Evolutionary conservation across 2,329 filamentous ascomycete genomes (phyloP), one percentile per base, ranked within the genome.

Genomic region (Teratosphaeriaceae sp.): DNA sequence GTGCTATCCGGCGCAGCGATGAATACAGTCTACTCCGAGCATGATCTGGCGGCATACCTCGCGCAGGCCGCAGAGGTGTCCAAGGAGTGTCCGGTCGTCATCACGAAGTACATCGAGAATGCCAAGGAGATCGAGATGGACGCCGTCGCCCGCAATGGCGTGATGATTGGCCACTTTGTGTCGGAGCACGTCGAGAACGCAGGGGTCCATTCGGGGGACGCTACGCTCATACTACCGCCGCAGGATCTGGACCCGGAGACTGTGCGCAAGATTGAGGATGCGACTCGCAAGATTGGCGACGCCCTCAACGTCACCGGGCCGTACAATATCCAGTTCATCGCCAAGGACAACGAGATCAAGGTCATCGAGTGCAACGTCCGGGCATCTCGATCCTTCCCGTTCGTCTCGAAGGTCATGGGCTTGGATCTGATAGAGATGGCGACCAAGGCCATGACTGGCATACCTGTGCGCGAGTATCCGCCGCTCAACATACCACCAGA

Each of bases 51-150:
- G 57, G 83, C 76, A 59, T 97, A 94, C 66, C 75, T 98, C 34
- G 79, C 85, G 52, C 90, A 97, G 68, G 92, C 92, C 42, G 86
- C 79, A 5, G 89, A 94, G 52, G 92, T 98, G 36, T 97, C 92
- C 5, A 82, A 86, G 49, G 90, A 97, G 49, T 87, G 97, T 65
- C 92, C 92, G 1, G 92, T 98, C 9, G 92, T 98, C 48, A 97
- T 98, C 60, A 97, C 90, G 48, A 98, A 98, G 72, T 98, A 97
- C 70, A 97, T 98, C 54, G 92, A 98, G 73, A 92, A 94, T 54
- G 92, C 92, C 52, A 97, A 98, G 74, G 92, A 98, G 66, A 97
- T 98, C 51, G 92, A 98, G 68, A 97, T 98, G 92, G 92, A 98
- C 58, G 92, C 92, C 30, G 92, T 98, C 34, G 92, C 90, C 42